Evolutionary conservation across 129 eudicot species (phyloP), one percentile per base, ranked within the genome.

Genomic region (Chrysanthemum lavandulifolium): DNA sequence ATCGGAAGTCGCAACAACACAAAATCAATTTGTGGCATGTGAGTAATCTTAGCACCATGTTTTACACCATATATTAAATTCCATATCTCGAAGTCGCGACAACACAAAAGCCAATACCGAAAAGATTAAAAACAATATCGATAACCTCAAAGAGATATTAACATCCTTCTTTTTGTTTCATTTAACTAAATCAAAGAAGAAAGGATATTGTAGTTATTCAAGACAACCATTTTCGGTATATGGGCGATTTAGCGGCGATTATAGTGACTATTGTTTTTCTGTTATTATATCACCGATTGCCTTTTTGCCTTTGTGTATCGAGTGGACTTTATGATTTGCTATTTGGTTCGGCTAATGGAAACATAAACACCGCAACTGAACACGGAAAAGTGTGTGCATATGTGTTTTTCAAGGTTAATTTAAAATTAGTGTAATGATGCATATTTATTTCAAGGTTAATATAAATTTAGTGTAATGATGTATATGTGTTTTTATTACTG

Each of bases 11-110:
- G n/a, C n/a, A n/a, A n/a, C n/a, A n/a, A n/a, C n/a, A n/a, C n/a
- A n/a, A n/a, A n/a, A n/a, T n/a, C 96, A 65, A 78, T 95, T 21
- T 95, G 99, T 87, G 88, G 97, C 91, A 80, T 90, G 99, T 95
- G 72, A 82, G 97, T 83, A 36, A 65, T 68, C 43, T n/a, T 59
- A 58, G 2, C 19, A 21, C 50, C 23, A 33, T 25, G 11, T n/a
- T 48, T 69, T 58, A 4, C 43, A 2, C 56, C 12, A 9, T 52
- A 66, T n/a, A 14, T 61, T 13, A 69, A 21, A 19, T 9, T 15
- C n/a, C 47, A 1, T 66, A 9, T 61, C 16, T 47, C n/a, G 2
- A n/a, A n/a, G n/a, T n/a, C n/a, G n/a, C n/a, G n/a, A n/a, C n/a
- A n/a, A n/a, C n/a, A n/a, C n/a, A 85, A 27, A 78, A 58, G 80